Evolutionary conservation across 2,329 filamentous ascomycete species (phyloP), one percentile per base, ranked within the genome.

Genomic region (Nemania abortiva): DNA sequence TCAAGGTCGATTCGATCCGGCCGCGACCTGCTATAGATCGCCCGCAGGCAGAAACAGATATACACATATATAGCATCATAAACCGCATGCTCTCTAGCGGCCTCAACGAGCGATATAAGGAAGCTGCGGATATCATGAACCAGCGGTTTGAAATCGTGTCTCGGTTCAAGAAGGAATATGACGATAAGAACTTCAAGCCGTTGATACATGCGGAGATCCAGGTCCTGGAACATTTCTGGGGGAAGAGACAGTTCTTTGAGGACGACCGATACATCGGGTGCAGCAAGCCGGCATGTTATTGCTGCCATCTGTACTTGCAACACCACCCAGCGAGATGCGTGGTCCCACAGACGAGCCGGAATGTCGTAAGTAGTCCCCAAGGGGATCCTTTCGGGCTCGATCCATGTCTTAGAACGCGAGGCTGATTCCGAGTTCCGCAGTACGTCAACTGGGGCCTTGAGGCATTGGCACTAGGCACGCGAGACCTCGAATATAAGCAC

Each of bases 251-350:
- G 0, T 87, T 84, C 69, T 76, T 78, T 2, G 77, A 75, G 1
- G 63, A 75, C 4, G 84, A 87, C 65, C 74, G 76, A 2, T 87
- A 82, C 70, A 81, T 88, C 13, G 85, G 81, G 2, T 85, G 82
- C 66, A 88, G 85, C 73, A 88, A 88, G 73, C 80, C 81, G 0
- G 82, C 86, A 2, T 88, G 85, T 63, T 83, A 84, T 66, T 84
- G 82, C 59, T 88, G 85, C 72, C 77, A 77, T 47, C 75, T 84
- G 2, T 86, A 86, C 67, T 81, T 86, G 29, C 74, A 69, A 9
- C 58, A 81, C 13, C 83, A 86, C 57, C 81, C 81, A 0, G 76
- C 75, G 2, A 69, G 7, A 2, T 77, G 71, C 58, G 76, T 76
- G 0, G 74, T 77, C 24, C 81, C 80, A 0, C 75, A 76, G 15